Evolutionary conservation across 495 filamentous ascomycete genomes (phyloP), one percentile per base, ranked within the genome.

Genomic region (Cercophora samala): DNA sequence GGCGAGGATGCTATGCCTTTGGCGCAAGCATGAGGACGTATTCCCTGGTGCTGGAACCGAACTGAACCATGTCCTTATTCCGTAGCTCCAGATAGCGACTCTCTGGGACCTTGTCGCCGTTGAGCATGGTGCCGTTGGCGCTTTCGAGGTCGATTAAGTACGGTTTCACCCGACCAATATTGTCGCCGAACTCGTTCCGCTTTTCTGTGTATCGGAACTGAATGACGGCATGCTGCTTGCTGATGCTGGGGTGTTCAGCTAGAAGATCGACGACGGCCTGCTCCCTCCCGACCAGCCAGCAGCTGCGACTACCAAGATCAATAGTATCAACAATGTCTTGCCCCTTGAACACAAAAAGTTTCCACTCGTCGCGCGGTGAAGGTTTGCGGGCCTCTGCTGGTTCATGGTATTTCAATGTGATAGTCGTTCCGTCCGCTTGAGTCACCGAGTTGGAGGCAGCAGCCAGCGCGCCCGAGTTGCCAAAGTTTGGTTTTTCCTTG

Each of bases 141-240:
- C 92, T 96, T 72, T 97, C 94, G 55, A 99, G 77, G 79, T 99
- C 95, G 72, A 98, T 90, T 3, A 98, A 72, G 78, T 98, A 99
- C 11, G 91, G 92, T 79, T 87, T 92, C 42, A 98, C 96, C 66
- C 83, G 87, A 19, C 90, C 90, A 68, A 89, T 83, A 74, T 86
- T 88, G 74, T 96, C 91, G 42, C 93, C 94, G 75, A 84, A 95
- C 73, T 97, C 93, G 73, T 95, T 92, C 66, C 84, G 85, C 77
- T 90, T 93, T 70, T 89, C 89, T 22, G 91, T 85, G 74, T 91
- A 89, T 55, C 96, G 87, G 71, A 98, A 99, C 76, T 99, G 95
- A 42, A 99, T 82, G 25, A 93, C 96, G 4, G 95, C 96, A 78
- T 99, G 95, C 78, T 99, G 95, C 73, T 93, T 93, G 65, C 90